phyloP scores from a whole-genome alignment of 1,284 basidiomycete genomes.

The Mycocalia duriaeana region DNA sequence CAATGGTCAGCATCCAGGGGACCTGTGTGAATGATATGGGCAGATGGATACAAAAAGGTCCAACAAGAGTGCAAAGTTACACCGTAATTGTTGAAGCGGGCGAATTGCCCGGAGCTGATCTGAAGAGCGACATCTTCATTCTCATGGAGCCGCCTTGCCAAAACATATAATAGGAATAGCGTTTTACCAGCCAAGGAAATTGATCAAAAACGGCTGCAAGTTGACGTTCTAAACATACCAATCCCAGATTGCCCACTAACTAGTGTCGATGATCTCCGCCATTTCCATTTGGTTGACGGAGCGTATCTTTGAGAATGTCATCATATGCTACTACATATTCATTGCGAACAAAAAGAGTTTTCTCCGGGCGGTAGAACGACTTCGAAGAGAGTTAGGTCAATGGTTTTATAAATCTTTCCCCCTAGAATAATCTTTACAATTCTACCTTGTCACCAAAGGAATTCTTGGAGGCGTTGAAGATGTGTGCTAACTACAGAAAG shows the following conservation, averaged over 20 bases:
- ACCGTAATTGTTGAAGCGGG: conserved; percentile 7
- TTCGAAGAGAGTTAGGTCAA: conserved; percentile 9
- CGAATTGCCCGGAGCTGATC: conserved; percentile 4
- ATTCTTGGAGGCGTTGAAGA: conserved; percentile 2
- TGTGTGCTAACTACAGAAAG: too few relatives aligned
- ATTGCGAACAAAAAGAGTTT: background rate
- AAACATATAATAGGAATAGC: conserved; percentile 9
- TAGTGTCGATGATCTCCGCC: conserved; percentile 3
- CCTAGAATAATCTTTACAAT: background rate
- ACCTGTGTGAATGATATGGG: conserved; percentile 4
- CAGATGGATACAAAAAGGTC: conserved; percentile 3
- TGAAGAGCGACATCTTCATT: conserved; percentile 7
- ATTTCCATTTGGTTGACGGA: background rate
- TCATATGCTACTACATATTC: background rate
- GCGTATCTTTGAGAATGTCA: background rate
- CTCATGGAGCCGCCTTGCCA: conserved; percentile 9
- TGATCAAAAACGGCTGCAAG: too few relatives aligned
- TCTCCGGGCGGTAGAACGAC: background rate
- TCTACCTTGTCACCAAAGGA: conserved; percentile 3
- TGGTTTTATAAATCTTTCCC: conserved; percentile 5
- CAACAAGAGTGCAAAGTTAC: conserved; percentile 3
- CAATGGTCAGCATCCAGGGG: conserved; percentile 7
- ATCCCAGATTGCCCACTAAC: conserved; percentile 9
- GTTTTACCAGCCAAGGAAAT: conserved; percentile 8
- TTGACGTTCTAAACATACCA: conserved; percentile 4